Conservation (phyloP, 768 basidiomycete genomes). For the Hemileccinum rubropunctum region DNA sequence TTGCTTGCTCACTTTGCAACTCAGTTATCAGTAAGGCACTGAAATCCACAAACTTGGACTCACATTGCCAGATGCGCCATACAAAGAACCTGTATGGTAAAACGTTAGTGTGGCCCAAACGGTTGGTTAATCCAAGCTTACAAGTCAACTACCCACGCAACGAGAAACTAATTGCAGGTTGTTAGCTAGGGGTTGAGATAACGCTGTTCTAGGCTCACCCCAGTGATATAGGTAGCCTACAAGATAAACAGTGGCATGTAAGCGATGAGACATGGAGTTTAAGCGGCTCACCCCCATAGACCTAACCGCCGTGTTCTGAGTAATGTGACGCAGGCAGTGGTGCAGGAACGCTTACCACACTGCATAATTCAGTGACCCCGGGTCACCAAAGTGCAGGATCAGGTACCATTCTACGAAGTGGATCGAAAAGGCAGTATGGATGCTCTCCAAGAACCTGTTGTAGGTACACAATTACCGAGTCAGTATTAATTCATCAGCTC, state of each 20-base stretch:
- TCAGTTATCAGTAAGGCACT: background rate
- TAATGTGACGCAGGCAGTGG: background rate
- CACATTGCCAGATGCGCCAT: constrained; percentile 20
- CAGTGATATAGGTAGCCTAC: constrained; percentile 7
- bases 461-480: too few species aligned
- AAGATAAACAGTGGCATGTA: background rate
- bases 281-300: constrained; percentile 5
- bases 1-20: constrained; percentile 10
- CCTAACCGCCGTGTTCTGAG: background rate
- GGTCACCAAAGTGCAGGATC: constrained; percentile 13
- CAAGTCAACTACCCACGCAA: constrained; percentile 4
- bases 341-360: constrained; percentile 9
- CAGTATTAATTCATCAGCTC: too few species aligned
- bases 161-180: background rate
- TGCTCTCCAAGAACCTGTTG: constrained; percentile 12
- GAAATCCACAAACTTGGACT: background rate
- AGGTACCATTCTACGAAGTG: constrained; percentile 14
- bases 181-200: background rate
- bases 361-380: background rate
- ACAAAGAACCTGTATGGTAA: constrained; percentile 11
- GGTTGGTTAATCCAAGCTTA: background rate
- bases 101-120: background rate
- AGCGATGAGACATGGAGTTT: background rate
- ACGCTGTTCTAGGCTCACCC: constrained; percentile 1
- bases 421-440: constrained; percentile 14